Conservation (phyloP, 192 early-diverging fungal genomes). For the Gamsiella multidivaricata region DNA sequence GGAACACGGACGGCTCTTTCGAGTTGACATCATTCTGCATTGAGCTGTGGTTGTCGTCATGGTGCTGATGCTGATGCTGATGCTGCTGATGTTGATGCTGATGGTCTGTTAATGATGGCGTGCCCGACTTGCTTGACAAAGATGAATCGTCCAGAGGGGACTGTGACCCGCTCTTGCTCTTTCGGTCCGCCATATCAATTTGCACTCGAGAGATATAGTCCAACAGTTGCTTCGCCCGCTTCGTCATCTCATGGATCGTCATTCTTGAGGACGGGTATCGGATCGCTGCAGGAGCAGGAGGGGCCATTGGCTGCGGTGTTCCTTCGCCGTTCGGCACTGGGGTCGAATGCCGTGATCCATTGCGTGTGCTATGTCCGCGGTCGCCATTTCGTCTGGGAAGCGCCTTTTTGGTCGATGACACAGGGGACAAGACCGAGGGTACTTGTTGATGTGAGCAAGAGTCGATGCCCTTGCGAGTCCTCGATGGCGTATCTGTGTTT, state of each 20-base stretch:
- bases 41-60: no score
- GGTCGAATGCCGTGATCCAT: conserved; percentile 34
- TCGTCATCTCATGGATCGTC: conserved; percentile 72
- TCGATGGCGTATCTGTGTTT: background rate
- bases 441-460: conserved; percentile 3
- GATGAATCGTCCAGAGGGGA: conserved; percentile 6
- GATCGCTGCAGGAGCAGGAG: conserved; percentile 61
- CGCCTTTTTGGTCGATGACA: conserved; percentile 5
- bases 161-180: conserved; percentile 13
- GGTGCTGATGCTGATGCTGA: background rate
- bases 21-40: conserved; percentile 5
- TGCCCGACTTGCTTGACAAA: background rate
- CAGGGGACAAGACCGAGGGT: conserved; percentile 1
- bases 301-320: conserved; percentile 41
- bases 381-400: conserved; percentile 11
- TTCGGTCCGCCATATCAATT: conserved; percentile 57
- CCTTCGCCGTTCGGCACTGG: conserved; percentile 16
- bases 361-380: conserved; percentile 5
- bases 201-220: conserved; percentile 70
- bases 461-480: conserved; percentile 12
- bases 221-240: conserved; percentile 71
- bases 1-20: conserved; percentile 1
- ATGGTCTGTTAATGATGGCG: background rate
- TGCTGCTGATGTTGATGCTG: background rate
- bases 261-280: conserved; percentile 65